These are phyloP conservation scores for Brasilioporus rufonigricans DNA, from an alignment of 768 basidiomycete genomes.

Conservation along the genomic window DNA sequence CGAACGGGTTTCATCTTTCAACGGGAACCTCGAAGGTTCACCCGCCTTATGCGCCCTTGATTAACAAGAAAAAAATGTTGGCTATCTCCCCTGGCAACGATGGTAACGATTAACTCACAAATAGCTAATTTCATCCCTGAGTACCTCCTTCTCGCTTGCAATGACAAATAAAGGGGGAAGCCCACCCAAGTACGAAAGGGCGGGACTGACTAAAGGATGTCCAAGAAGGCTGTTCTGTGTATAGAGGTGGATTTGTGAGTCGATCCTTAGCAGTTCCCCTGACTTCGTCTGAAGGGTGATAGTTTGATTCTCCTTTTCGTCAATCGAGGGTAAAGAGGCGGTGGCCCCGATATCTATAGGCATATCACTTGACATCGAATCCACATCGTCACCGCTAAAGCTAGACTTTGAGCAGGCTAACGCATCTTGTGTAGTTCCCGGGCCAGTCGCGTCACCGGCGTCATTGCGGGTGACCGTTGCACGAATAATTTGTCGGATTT, in stretches of 20 bases:
- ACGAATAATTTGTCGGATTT: slow-evolving; percentile 56
- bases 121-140: slow-evolving; percentile 91
- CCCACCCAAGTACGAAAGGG: slow-evolving; percentile 81
- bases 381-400: slow-evolving; percentile 3
- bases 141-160: slow-evolving; percentile 85
- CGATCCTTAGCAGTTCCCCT: slow-evolving; percentile 55
- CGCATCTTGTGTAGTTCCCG: slow-evolving; percentile 4
- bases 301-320: slow-evolving; percentile 40
- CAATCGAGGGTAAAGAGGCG: slow-evolving; percentile 39
- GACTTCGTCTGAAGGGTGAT: slow-evolving; percentile 42
- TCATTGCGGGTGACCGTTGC: slow-evolving; percentile 26
- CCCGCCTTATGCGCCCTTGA: slow-evolving; percentile 88
- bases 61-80: neutral
- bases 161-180: slow-evolving; percentile 84
- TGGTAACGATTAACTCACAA: slow-evolving; percentile 44
- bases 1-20: slow-evolving; percentile 41
- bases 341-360: slow-evolving; percentile 51
- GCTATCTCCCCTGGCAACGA: neutral
- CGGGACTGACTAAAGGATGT: slow-evolving; percentile 85
- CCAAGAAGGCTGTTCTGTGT: slow-evolving; percentile 70
- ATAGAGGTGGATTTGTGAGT: slow-evolving; percentile 83
- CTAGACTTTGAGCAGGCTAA: slow-evolving; percentile 8
- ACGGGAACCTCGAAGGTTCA: slow-evolving; percentile 65
- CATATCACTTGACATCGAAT: slow-evolving; percentile 26
- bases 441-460: neutral